These are phyloP conservation scores for Acmispon strigosus DNA, from an alignment of 306 rosid genomes.

Conservation along the genomic window DNA sequence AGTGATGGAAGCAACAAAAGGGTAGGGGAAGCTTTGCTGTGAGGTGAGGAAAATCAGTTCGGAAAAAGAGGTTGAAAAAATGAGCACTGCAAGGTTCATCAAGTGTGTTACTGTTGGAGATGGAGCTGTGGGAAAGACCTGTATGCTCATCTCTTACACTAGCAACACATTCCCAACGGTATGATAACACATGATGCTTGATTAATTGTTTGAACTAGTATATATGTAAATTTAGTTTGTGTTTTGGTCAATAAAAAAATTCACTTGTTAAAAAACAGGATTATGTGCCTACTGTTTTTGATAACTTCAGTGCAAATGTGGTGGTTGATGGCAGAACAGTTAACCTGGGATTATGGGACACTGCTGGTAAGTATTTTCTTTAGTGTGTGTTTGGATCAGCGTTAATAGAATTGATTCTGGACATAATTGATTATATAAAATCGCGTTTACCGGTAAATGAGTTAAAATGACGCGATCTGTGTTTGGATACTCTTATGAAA, in stretches of 20 bases:
- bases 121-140: slow-evolving; percentile 93
- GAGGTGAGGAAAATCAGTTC: slow-evolving; percentile 1
- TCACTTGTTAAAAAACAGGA: slow-evolving; percentile 41
- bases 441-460: too few relatives aligned
- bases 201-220: background rate
- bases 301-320: slow-evolving; percentile 95
- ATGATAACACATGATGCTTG: slow-evolving; percentile 12
- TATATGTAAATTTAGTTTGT: background rate
- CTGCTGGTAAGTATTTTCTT: slow-evolving; percentile 69
- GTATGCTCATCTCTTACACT: slow-evolving; percentile 88
- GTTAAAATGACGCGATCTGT: too few relatives aligned
- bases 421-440: too few relatives aligned
- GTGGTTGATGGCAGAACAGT: slow-evolving; percentile 94
- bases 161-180: slow-evolving; percentile 92
- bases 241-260: background rate
- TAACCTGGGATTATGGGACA: slow-evolving; percentile 88
- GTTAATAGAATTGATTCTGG: too few relatives aligned
- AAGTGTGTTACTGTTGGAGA: slow-evolving; percentile 94
- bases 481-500: too few relatives aligned
- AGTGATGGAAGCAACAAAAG: background rate
- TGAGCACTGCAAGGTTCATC: slow-evolving; percentile 91
- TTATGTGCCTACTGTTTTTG: slow-evolving; percentile 91
- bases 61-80: slow-evolving; percentile 16
- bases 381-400: too few relatives aligned
- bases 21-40: background rate